Percentiles rank a stretch among this genome's conserved stretches.
Evolutionary conservation across 164 flowering plant species (phyloP).

Genomic region (Annona squamosa): DNA sequence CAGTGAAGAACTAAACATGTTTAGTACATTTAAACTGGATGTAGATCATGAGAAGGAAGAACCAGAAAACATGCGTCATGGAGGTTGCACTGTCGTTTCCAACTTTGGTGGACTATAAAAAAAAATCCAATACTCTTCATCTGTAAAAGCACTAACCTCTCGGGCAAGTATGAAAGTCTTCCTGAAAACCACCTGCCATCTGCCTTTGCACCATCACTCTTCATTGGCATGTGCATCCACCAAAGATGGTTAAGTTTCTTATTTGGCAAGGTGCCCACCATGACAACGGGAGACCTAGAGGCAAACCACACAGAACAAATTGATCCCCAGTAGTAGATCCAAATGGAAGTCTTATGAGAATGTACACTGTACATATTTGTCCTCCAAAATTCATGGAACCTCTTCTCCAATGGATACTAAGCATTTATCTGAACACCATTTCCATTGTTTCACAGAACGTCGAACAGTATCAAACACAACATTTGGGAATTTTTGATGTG

Average conservation of each 20-base stretch:
- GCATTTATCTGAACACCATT: not conserved
- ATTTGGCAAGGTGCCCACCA: not conserved
- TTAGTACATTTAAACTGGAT: conserved; percentile 9
- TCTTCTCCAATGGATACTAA: not conserved
- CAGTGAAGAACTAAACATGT: not conserved
- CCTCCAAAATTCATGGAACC: not conserved
- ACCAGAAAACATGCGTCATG: not conserved
- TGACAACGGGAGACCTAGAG: not conserved
- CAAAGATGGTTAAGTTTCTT: not conserved
- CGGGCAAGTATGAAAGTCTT: not conserved
- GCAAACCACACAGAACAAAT: not conserved
- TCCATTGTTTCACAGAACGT: not conserved
- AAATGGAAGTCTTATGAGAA: not conserved
- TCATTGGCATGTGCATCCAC: not conserved
- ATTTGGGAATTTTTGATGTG: not conserved
- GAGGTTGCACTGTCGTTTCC: not conserved
- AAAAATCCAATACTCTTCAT: not conserved
- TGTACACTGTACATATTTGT: conserved; percentile 6
- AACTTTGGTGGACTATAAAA: not conserved
- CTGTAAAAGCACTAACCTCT: not conserved
- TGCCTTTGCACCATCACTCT: not conserved
- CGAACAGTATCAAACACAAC: not conserved
- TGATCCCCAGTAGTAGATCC: not conserved
- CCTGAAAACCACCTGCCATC: not conserved
- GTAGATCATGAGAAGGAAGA: conserved; percentile 14